Percentiles rank a stretch among this genome's conserved stretches.
These are phyloP conservation scores for Pleurotus tuoliensis DNA, from an alignment of 768 basidiomycete species.

Conservation along the genomic window DNA sequence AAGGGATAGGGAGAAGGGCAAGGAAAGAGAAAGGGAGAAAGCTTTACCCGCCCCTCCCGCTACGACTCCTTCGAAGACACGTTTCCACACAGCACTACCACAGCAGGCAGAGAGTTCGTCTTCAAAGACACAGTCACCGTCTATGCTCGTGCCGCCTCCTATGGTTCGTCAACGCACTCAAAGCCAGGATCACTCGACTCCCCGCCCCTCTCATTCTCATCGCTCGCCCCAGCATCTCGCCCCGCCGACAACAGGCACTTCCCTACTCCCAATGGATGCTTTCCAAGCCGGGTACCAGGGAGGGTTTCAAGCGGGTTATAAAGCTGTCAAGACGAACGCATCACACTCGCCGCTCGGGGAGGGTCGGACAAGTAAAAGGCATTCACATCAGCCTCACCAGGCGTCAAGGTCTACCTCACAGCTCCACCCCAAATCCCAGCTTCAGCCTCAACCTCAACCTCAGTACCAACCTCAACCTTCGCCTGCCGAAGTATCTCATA, in stretches of 20 bases:
- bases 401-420: background rate
- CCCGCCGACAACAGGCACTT: too few species aligned
- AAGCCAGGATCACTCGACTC: background rate
- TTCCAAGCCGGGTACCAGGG: too few species aligned
- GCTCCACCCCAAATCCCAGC: background rate
- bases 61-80: background rate
- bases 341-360: too few species aligned
- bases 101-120: background rate
- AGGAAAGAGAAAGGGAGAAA: background rate
- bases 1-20: background rate
- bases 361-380: too few species aligned
- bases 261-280: too few species aligned
- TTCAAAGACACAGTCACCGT: background rate
- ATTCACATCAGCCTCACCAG: too few species aligned
- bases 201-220: background rate
- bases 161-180: constrained; percentile 3
- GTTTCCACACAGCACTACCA: background rate
- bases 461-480: background rate
- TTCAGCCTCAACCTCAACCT: background rate
- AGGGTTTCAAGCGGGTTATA: too few species aligned
- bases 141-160: background rate
- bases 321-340: too few species aligned
- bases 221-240: too few species aligned
- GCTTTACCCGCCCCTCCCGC: background rate
- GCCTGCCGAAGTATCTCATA: too few species aligned